phyloP scores from a whole-genome alignment of 176 grass and related monocot genomes.

The Dactylis glomerata region DNA sequence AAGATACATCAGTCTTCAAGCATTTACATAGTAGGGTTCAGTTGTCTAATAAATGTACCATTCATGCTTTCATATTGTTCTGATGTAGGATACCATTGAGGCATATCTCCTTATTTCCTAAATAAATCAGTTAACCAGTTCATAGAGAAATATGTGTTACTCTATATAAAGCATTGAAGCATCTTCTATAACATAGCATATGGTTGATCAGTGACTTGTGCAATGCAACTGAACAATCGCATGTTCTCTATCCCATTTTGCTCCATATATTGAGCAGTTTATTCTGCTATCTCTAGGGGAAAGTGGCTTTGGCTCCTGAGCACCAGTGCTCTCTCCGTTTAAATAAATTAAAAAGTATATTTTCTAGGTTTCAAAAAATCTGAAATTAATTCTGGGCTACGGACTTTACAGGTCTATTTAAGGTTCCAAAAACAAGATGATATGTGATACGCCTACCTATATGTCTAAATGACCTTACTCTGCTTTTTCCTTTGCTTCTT shows the following conservation, averaged over 20 bases:
- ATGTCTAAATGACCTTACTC: conserved; percentile 20
- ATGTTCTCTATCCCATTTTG: not conserved
- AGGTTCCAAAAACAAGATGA: not conserved
- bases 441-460: not conserved
- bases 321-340: too few species aligned
- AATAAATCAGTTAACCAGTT: not conserved
- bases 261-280: not conserved
- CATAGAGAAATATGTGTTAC: not conserved
- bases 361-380: too few species aligned
- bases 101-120: not conserved
- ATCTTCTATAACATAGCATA: not conserved
- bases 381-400: too few species aligned
- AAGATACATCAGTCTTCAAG: not conserved
- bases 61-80: not conserved
- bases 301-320: too few species aligned
- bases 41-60: not conserved
- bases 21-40: not conserved
- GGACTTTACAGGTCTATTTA: not conserved
- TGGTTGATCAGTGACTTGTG: not conserved
- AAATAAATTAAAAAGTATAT: too few species aligned
- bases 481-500: conserved; percentile 9
- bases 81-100: not conserved
- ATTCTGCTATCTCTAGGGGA: not conserved
- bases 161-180: not conserved
- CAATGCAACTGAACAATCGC: not conserved